Conservation (phyloP, 108 stramenopile species). For the Epithemia pelagica region DNA sequence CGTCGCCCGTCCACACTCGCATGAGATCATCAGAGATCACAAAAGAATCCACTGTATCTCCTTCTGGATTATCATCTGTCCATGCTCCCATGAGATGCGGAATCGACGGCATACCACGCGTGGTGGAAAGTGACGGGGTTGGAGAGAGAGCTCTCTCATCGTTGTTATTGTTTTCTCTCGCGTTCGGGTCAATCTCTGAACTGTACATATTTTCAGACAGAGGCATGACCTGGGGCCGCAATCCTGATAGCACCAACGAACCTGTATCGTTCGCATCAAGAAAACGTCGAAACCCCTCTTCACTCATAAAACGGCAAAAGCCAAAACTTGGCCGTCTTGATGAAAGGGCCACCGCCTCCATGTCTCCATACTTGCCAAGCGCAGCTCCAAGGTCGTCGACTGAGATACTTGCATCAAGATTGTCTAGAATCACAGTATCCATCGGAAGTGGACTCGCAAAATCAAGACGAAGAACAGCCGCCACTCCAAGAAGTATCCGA, state of each 20-base stretch:
- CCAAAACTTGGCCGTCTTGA: conserved; percentile 18
- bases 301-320: conserved; percentile 1
- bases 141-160: not conserved
- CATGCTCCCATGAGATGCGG: not conserved
- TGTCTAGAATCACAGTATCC: conserved; percentile 22
- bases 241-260: not conserved
- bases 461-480: conserved; percentile 21
- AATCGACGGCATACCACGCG: not conserved
- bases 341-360: conserved; percentile 16
- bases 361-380: conserved; percentile 14
- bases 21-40: not conserved
- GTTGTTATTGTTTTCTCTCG: not conserved
- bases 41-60: not conserved
- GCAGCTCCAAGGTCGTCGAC: conserved; percentile 3
- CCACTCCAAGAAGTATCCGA: conserved; percentile 22
- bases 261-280: not conserved
- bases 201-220: not conserved
- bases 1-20: not conserved
- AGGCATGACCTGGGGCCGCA: not conserved
- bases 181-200: not conserved
- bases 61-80: not conserved
- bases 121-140: not conserved
- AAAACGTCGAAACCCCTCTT: not conserved
- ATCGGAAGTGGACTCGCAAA: conserved; percentile 2
- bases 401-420: conserved; percentile 6